Base-by-base conservation (phyloP, 257 asterid genomes). In the Solanum lycopersicoides region DNA sequence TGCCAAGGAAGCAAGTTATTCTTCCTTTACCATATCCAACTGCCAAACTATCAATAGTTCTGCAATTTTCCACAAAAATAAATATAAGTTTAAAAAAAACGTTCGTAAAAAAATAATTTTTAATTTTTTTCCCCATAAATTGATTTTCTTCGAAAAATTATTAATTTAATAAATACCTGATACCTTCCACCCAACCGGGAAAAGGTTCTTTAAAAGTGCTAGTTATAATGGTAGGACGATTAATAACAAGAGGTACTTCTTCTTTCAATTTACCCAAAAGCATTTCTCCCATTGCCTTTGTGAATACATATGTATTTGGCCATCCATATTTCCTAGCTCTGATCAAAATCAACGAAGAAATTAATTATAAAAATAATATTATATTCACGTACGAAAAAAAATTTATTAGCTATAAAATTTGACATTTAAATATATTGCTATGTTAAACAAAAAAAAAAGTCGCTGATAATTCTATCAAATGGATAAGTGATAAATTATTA, bases 201-300 rank as follows among this genome's bases (percentile, higher is more conserved):
- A 95, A 96, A 1, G 99, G 98, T 35, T 96, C 95, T 87, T 93
- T 93, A 88, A 35, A 90, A 68, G 99, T 96, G 37, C 98, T 93
- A 13, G 98, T 92, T 14, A 95, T 66, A 9, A 96, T 92, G 12
- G 98, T 92, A 3, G 98, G 98, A 30, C 98, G 97, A 72, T 94
- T 75, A 74, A 93, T 92, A 15, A 90, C 95, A 35, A 94, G 92
- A 84, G 98, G 96, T 6, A 87, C 53, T 47, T 89, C 88, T 53
- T 86, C 93, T 86, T 88, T 94, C 47, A 85, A 59, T 18, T 92
- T 73, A 1, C 90, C 94, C 82, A 96, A 35, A 77, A 94, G 32
- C 98, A 96, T 96, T 87, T 96, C 99, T 72, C 95, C 99, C 98
- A 96, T 92, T 16, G 98, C 93, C 84, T 96, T 96, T 3, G 98